Evolutionary conservation across 1,284 basidiomycete species (phyloP).

Genomic region (Irpex sp.): DNA sequence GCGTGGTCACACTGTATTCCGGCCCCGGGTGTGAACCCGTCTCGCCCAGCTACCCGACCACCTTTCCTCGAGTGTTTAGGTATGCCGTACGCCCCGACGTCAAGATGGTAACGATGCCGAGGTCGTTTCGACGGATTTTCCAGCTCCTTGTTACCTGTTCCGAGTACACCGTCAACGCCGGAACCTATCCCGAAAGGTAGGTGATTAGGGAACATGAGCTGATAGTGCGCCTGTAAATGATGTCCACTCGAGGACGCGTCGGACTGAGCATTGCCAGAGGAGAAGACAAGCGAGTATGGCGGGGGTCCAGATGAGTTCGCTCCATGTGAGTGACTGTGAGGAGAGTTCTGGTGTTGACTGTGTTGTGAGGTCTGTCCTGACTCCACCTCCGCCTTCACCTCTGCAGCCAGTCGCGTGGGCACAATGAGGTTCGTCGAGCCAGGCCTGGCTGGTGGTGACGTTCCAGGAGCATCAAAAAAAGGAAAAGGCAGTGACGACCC

Average conservation of each 20-base stretch:
- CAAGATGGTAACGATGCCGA: conserved; percentile 53
- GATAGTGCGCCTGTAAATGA: conserved; percentile 25
- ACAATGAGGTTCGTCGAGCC: conserved; percentile 38
- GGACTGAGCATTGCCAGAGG: conserved; percentile 26
- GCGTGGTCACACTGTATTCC: conserved; percentile 22
- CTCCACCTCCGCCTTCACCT: conserved; percentile 43
- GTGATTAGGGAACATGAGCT: conserved; percentile 38
- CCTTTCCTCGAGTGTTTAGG: conserved; percentile 32
- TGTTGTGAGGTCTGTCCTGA: conserved; percentile 14
- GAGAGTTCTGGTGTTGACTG: conserved; percentile 15
- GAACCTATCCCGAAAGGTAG: conserved; percentile 31
- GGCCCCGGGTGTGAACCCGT: conserved; percentile 20
- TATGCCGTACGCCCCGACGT: conserved; percentile 75
- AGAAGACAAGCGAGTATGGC: conserved; percentile 42
- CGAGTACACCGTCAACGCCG: conserved; percentile 24
- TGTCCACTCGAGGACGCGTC: neutral
- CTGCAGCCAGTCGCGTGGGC: conserved; percentile 42
- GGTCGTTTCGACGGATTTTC: neutral
- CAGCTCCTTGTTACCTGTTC: neutral
- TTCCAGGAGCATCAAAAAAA: conserved; percentile 42
- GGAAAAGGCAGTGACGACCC: conserved; percentile 32
- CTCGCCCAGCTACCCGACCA: conserved; percentile 27
- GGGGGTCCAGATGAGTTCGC: conserved; percentile 19
- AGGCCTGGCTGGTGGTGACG: conserved; percentile 31
- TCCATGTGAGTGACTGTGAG: conserved; percentile 22